Evolutionary conservation across 495 filamentous ascomycete genomes (phyloP).

Genomic region (Xylaria telfairii): DNA sequence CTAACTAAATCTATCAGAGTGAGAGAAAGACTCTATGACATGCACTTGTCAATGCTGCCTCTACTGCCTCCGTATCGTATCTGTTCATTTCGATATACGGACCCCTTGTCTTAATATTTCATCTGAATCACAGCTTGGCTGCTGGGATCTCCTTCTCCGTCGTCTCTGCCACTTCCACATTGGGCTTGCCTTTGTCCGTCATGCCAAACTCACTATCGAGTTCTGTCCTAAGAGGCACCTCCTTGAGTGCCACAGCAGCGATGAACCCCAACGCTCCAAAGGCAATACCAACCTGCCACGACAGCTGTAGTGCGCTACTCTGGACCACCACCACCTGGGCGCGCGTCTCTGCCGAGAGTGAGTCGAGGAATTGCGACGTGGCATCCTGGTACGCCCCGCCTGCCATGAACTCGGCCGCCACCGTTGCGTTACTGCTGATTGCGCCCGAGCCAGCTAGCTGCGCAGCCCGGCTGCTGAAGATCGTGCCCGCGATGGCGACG

Average conservation of each 20-base stretch:
- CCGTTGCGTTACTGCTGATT: conserved; percentile 17
- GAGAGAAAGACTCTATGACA: background rate
- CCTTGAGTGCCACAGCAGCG: conserved; percentile 12
- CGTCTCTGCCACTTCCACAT: background rate
- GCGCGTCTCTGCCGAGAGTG: conserved; percentile 17
- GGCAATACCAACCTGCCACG: conserved; percentile 32
- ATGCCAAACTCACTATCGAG: conserved; percentile 31
- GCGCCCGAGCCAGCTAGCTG: conserved; percentile 23
- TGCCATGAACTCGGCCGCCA: conserved; percentile 17
- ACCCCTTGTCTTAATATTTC: background rate
- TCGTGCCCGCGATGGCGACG: conserved; percentile 44
- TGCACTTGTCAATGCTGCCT: background rate
- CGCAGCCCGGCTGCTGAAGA: conserved; percentile 50
- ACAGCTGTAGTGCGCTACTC: conserved; percentile 14
- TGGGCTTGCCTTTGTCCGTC: background rate
- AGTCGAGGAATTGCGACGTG: conserved; percentile 20
- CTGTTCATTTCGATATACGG: background rate
- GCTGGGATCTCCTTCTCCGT: background rate
- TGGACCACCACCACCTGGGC: conserved; percentile 24
- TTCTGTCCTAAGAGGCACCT: conserved; percentile 25
- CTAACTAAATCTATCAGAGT: background rate
- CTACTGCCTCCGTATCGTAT: background rate
- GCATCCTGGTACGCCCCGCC: conserved; percentile 28
- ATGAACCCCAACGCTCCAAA: conserved; percentile 28
- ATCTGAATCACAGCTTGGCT: background rate